Conservation (phyloP, 148 eudicot genomes). For the Spergularia marina region DNA sequence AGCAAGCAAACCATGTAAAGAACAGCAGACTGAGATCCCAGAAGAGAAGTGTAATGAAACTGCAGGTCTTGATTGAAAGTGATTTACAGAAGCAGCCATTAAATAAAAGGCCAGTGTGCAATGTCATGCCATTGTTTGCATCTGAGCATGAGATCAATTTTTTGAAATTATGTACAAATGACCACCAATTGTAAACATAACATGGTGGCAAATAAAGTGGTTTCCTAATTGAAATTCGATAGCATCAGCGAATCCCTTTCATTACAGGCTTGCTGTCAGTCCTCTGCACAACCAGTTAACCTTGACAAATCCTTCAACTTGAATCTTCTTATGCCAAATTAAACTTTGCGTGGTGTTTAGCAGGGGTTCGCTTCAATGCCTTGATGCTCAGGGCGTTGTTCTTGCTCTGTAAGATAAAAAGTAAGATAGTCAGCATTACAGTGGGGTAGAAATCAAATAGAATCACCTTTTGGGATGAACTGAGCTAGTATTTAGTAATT, state of each 20-base stretch:
- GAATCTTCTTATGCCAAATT: slow-evolving; percentile 20
- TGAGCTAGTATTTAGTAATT: slow-evolving; percentile 16
- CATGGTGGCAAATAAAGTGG: slow-evolving; percentile 20
- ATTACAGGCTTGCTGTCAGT: not conserved
- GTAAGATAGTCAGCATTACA: slow-evolving; percentile 1
- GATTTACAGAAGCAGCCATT: slow-evolving; percentile 18
- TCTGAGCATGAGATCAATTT: slow-evolving; percentile 1
- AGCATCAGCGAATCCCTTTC: slow-evolving; percentile 1
- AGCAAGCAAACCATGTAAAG: too few species aligned
- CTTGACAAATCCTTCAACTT: slow-evolving; percentile 1
- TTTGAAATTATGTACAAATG: slow-evolving; percentile 20
- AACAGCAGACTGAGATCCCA: too few species aligned
- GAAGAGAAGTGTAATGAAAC: not conserved
- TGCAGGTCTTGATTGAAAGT: slow-evolving; percentile 1
- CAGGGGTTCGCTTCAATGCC: slow-evolving; percentile 53
- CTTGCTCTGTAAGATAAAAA: slow-evolving; percentile 53
- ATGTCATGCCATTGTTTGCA: slow-evolving; percentile 9
- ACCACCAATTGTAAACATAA: slow-evolving; percentile 19
- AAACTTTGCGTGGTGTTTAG: slow-evolving; percentile 31
- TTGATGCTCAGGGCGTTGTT: slow-evolving; percentile 58
- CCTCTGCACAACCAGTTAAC: not conserved
- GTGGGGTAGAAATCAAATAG: not conserved
- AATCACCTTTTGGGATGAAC: not conserved
- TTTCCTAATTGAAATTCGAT: slow-evolving; percentile 3
- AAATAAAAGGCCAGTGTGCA: not conserved